Evolutionary conservation across 768 basidiomycete genomes (phyloP).

Genomic region (Leccinum disarticulatum): DNA sequence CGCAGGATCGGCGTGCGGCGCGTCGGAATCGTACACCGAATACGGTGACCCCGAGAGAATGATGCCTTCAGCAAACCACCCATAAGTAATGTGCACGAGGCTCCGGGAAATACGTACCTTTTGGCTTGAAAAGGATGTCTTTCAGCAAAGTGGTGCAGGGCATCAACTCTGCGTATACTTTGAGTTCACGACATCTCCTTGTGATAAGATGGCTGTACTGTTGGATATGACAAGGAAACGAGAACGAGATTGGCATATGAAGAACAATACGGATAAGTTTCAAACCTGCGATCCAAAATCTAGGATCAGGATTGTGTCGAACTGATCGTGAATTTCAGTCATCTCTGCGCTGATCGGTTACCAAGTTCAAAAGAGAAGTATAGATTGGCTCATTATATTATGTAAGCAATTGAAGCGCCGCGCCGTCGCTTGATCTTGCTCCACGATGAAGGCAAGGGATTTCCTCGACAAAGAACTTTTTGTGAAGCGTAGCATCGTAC

Average conservation of each 20-base stretch:
- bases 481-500: conserved; percentile 44
- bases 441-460: conserved; percentile 35
- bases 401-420: background rate
- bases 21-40: conserved; percentile 91
- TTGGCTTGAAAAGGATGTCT: conserved; percentile 90
- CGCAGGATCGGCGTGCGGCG: conserved; percentile 91
- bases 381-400: background rate
- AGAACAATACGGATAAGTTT: conserved; percentile 14
- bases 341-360: conserved; percentile 37
- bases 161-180: conserved; percentile 96
- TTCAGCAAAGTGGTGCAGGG: conserved; percentile 91
- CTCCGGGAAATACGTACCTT: conserved; percentile 52
- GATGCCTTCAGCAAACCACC: conserved; percentile 55
- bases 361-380: no score
- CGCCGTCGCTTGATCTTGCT: background rate
- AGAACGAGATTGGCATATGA: conserved; percentile 9
- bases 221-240: background rate
- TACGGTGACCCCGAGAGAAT: conserved; percentile 98
- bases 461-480: conserved; percentile 48
- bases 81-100: background rate
- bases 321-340: conserved; percentile 92
- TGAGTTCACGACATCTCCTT: conserved; percentile 93
- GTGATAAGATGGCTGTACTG: conserved; percentile 98
- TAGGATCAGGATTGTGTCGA: conserved; percentile 93
- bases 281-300: conserved; percentile 96